phyloP scores from a whole-genome alignment of 352 stramenopile genomes.

The Phytophthora europaea region DNA sequence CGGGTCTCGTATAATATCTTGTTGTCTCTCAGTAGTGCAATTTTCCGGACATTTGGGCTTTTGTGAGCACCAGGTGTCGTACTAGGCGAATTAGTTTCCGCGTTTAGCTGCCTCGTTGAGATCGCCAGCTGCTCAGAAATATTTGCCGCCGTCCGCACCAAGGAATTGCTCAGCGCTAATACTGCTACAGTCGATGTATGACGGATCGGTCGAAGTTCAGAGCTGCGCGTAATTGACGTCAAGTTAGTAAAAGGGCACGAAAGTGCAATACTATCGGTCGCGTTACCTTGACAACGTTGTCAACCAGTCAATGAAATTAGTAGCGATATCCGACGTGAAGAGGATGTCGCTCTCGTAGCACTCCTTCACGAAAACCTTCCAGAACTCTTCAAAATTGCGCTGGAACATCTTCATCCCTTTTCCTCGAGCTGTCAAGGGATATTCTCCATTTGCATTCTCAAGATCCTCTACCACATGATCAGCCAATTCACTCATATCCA shows the following conservation, averaged over 20 bases:
- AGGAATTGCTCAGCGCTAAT: constrained; percentile 70
- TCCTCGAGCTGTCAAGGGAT: constrained; percentile 69
- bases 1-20: constrained; percentile 76
- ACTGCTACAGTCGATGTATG: constrained; percentile 82
- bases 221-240: constrained; percentile 43
- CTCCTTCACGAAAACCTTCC: constrained; percentile 80
- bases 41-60: constrained; percentile 55
- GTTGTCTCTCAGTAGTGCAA: constrained; percentile 68
- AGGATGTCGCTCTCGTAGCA: constrained; percentile 86
- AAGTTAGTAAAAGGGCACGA: constrained; percentile 16
- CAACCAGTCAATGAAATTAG: constrained; percentile 83
- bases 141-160: constrained; percentile 62
- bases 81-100: constrained; percentile 50
- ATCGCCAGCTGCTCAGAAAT: constrained; percentile 75
- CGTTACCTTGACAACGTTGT: constrained; percentile 79
- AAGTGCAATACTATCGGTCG: background rate
- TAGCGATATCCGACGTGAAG: constrained; percentile 72
- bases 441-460: constrained; percentile 64
- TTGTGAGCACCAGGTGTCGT: constrained; percentile 41
- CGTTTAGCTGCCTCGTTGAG: constrained; percentile 77
- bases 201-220: constrained; percentile 84
- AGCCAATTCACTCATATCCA: constrained; percentile 81
- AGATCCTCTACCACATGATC: constrained; percentile 77
- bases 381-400: constrained; percentile 78
- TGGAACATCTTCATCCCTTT: constrained; percentile 78